Conservation (phyloP, 2,329 filamentous ascomycete genomes). For the Colletotrichum sp. region DNA sequence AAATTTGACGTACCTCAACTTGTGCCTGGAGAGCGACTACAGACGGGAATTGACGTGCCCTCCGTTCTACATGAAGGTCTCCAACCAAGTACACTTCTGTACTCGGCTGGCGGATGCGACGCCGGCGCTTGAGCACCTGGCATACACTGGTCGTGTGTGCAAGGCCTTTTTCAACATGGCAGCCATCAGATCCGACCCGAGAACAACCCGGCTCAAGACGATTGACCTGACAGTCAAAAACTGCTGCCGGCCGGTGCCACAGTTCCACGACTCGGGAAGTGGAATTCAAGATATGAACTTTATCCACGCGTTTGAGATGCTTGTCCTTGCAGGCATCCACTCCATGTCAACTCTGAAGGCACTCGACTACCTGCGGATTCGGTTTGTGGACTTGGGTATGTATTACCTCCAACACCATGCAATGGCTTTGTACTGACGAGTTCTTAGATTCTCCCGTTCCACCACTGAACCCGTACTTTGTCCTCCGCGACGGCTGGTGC, state of each 20-base stretch:
- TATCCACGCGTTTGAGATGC: conserved; percentile 71
- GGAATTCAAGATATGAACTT: conserved; percentile 76
- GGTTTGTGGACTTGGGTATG: conserved; percentile 74
- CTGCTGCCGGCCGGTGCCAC: conserved; percentile 64
- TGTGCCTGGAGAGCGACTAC: conserved; percentile 76
- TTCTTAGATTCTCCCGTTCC: conserved; percentile 69
- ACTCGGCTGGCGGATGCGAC: conserved; percentile 59
- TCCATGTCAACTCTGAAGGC: conserved; percentile 62
- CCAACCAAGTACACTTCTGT: conserved; percentile 68
- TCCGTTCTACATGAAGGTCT: conserved; percentile 65
- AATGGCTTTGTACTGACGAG: conserved; percentile 25
- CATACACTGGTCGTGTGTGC: conserved; percentile 76
- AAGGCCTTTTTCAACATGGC: conserved; percentile 69
- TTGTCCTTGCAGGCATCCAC: conserved; percentile 68
- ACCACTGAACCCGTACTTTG: conserved; percentile 75
- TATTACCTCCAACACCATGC: not conserved
- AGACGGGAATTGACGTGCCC: conserved; percentile 67
- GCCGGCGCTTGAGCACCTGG: conserved; percentile 68
- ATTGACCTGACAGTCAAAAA: conserved; percentile 78
- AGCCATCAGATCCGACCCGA: conserved; percentile 51
- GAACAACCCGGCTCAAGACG: conserved; percentile 61
- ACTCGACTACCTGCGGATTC: conserved; percentile 71
- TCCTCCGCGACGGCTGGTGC: conserved; percentile 63
- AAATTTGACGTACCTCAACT: conserved; percentile 65
- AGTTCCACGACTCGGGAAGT: conserved; percentile 68